These are phyloP conservation scores for Blastobotrys attinorum DNA, from an alignment of 805 yeast species.

Conservation along the genomic window DNA sequence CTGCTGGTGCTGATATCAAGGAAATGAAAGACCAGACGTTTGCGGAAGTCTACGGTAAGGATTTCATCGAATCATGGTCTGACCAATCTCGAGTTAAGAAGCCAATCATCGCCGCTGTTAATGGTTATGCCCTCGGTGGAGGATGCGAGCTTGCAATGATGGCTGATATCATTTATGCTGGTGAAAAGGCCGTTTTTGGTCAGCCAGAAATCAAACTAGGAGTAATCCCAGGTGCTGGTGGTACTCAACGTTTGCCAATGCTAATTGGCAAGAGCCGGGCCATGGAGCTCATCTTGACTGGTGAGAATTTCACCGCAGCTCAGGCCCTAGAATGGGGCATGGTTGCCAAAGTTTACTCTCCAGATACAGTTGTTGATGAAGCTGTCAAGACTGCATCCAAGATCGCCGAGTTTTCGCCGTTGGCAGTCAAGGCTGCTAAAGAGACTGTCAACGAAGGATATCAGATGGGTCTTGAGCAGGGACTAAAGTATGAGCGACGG, in stretches of 20 bases:
- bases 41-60: slow-evolving; percentile 30
- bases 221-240: slow-evolving; percentile 43
- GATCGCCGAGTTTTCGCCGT: slow-evolving; percentile 35
- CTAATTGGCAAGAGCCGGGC: slow-evolving; percentile 36
- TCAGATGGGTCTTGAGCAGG: slow-evolving; percentile 33
- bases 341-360: slow-evolving; percentile 35
- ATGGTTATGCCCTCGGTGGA: slow-evolving; percentile 50
- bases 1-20: slow-evolving; percentile 51
- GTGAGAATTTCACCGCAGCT: slow-evolving; percentile 36
- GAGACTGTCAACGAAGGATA: slow-evolving; percentile 36
- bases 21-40: slow-evolving; percentile 37
- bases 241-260: slow-evolving; percentile 35
- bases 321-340: slow-evolving; percentile 44
- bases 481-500: slow-evolving; percentile 37
- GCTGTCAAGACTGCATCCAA: slow-evolving; percentile 39
- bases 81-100: slow-evolving; percentile 32
- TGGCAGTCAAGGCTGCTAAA: slow-evolving; percentile 41
- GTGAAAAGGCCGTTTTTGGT: slow-evolving; percentile 42
- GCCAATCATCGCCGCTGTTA: slow-evolving; percentile 49
- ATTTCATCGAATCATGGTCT: slow-evolving; percentile 36
- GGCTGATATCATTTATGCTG: slow-evolving; percentile 44
- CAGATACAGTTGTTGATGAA: slow-evolving; percentile 33
- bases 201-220: slow-evolving; percentile 51
- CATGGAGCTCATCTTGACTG: slow-evolving; percentile 37
- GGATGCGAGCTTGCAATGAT: slow-evolving; percentile 51